Conservation (phyloP, 257 asterid species). For the Coffea eugenioides region DNA sequence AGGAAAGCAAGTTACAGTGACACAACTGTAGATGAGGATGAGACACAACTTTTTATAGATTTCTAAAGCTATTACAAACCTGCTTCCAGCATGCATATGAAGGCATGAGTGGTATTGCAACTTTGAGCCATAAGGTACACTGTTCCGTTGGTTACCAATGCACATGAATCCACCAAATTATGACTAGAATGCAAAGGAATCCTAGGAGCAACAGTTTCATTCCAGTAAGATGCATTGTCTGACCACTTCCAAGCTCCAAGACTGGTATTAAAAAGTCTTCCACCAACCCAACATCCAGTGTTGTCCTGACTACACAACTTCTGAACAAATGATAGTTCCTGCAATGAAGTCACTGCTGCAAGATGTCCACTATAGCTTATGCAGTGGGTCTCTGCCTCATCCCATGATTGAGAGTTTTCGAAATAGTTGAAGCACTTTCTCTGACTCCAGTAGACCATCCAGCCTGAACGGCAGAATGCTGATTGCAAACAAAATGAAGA, state of each 20-base stretch:
- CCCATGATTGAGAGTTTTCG: constrained; percentile 55
- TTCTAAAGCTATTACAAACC: constrained; percentile 39
- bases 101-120: constrained; percentile 62
- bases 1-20: constrained; percentile 6
- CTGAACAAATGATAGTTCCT: constrained; percentile 55
- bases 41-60: constrained; percentile 1
- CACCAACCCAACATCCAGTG: constrained; percentile 90
- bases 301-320: constrained; percentile 51
- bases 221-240: constrained; percentile 56
- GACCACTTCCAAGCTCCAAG: constrained; percentile 71
- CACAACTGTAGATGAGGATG: constrained; percentile 10
- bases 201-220: constrained; percentile 36
- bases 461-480: background rate
- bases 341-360: constrained; percentile 50
- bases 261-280: constrained; percentile 38
- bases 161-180: constrained; percentile 44
- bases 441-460: background rate
- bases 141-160: constrained; percentile 51
- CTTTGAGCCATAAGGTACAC: constrained; percentile 50
- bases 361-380: constrained; percentile 55
- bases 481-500: background rate
- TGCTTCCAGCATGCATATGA: constrained; percentile 59
- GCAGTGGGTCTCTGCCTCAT: constrained; percentile 68
- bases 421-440: background rate
- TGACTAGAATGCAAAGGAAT: constrained; percentile 24